Percentiles rank a stretch among this genome's conserved stretches.
Conservation (phyloP, 768 basidiomycete species). For the Trametes maxima region DNA sequence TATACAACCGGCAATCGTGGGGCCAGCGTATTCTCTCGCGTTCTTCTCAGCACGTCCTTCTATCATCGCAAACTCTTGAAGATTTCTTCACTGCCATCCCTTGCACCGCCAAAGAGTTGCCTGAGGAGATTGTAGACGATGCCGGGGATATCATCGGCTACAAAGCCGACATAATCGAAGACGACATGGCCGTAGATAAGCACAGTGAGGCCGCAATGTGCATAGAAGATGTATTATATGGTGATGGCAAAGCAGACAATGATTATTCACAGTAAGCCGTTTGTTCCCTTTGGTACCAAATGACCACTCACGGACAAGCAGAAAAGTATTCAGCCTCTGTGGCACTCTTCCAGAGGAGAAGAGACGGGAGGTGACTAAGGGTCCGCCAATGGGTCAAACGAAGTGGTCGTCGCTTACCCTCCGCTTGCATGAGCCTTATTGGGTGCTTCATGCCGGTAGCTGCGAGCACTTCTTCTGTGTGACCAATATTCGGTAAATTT, state of each 20-base stretch:
- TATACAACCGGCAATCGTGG: conserved; percentile 65
- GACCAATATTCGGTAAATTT: conserved; percentile 66
- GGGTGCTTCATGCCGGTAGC: conserved; percentile 77
- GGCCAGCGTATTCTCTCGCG: conserved; percentile 59
- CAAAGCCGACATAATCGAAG: conserved; percentile 10
- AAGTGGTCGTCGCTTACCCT: conserved; percentile 56
- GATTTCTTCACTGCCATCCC: conserved; percentile 62
- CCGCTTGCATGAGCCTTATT: conserved; percentile 76
- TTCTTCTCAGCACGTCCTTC: conserved; percentile 65
- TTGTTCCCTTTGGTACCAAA: not conserved
- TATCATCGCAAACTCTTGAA: conserved; percentile 72
- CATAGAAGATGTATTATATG: conserved; percentile 62
- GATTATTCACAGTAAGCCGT: conserved; percentile 62
- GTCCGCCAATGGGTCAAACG: conserved; percentile 50
- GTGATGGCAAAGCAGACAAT: conserved; percentile 47
- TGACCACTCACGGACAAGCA: conserved; percentile 29
- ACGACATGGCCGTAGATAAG: conserved; percentile 8
- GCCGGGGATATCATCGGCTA: conserved; percentile 39
- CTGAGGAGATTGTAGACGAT: conserved; percentile 42
- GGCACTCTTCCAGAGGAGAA: conserved; percentile 34
- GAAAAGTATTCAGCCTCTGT: conserved; percentile 49
- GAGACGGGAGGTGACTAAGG: conserved; percentile 38
- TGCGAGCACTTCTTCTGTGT: conserved; percentile 81
- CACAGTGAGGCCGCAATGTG: conserved; percentile 52
- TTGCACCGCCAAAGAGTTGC: conserved; percentile 61